Evolutionary conservation across 2,329 filamentous ascomycete genomes (phyloP).

Genomic region (Botrytis aclada): DNA sequence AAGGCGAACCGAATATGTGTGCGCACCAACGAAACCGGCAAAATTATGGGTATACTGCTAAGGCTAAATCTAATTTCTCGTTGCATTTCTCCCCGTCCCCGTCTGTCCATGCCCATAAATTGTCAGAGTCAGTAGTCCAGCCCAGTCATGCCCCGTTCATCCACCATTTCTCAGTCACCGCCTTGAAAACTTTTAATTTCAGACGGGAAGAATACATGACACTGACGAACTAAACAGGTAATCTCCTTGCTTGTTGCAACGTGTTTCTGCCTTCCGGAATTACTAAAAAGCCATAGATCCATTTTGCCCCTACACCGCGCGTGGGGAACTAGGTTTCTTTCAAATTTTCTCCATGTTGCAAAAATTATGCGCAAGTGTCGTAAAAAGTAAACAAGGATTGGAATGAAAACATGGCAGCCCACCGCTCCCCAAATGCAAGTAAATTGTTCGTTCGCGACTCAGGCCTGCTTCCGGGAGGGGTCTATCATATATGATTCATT

Average conservation of each 20-base stretch:
- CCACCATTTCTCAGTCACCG: neutral
- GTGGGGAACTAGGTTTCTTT: slow-evolving; percentile 1
- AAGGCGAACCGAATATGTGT: slow-evolving; percentile 12
- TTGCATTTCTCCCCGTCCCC: neutral
- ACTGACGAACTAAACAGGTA: neutral
- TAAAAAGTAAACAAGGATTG: neutral
- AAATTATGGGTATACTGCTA: slow-evolving; percentile 1
- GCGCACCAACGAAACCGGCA: slow-evolving; percentile 4
- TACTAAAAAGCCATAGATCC: neutral
- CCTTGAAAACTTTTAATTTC: neutral
- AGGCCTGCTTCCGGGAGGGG: slow-evolving; percentile 7
- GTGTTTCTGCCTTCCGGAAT: slow-evolving; percentile 18
- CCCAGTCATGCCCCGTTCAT: neutral
- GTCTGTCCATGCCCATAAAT: neutral
- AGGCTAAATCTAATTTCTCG: neutral
- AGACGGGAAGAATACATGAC: neutral
- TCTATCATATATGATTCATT: slow-evolving; percentile 20
- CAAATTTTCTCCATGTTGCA: neutral
- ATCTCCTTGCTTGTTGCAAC: slow-evolving; percentile 12
- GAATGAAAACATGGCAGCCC: slow-evolving; percentile 7
- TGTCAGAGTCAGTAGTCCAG: slow-evolving; percentile 6
- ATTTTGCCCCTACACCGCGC: slow-evolving; percentile 12
- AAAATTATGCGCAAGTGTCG: neutral
- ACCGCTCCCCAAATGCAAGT: slow-evolving; percentile 15
- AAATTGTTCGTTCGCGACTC: slow-evolving; percentile 16